Evolutionary conservation across 2,329 filamentous ascomycete species (phyloP).

Genomic region (Thermothelomyces thermophilus): DNA sequence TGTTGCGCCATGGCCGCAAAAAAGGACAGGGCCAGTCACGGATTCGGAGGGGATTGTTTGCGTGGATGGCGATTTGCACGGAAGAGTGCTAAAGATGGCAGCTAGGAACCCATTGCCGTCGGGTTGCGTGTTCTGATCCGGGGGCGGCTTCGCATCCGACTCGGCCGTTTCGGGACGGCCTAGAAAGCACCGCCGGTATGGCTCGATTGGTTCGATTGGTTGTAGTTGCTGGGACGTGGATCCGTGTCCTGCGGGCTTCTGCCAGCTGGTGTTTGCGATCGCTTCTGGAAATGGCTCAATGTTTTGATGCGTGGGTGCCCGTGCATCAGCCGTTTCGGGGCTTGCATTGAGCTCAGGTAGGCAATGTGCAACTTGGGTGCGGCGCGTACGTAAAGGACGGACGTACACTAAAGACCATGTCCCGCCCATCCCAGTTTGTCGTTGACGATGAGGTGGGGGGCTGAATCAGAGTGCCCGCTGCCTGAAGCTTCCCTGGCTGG

Average conservation of each 20-base stretch:
- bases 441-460: slow-evolving; percentile 12
- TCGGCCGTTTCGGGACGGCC: background rate
- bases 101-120: slow-evolving; percentile 11
- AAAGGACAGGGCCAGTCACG: background rate
- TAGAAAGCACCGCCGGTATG: background rate
- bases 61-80: background rate
- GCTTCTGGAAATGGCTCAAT: background rate
- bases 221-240: background rate
- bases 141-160: slow-evolving; percentile 9
- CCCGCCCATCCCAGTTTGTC: no score
- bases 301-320: no score
- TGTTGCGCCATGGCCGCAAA: slow-evolving; percentile 31
- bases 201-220: background rate
- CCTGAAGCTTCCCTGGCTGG: slow-evolving; percentile 1
- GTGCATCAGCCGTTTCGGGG: no score
- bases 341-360: background rate
- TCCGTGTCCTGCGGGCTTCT: background rate
- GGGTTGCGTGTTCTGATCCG: background rate
- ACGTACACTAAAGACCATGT: no score
- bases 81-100: background rate
- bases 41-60: background rate
- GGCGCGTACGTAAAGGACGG: no score
- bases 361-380: no score
- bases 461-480: slow-evolving; percentile 4
- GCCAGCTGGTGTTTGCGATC: background rate